Base-by-base conservation (phyloP, 1,284 basidiomycete species). In the Rugosomyces carneus region DNA sequence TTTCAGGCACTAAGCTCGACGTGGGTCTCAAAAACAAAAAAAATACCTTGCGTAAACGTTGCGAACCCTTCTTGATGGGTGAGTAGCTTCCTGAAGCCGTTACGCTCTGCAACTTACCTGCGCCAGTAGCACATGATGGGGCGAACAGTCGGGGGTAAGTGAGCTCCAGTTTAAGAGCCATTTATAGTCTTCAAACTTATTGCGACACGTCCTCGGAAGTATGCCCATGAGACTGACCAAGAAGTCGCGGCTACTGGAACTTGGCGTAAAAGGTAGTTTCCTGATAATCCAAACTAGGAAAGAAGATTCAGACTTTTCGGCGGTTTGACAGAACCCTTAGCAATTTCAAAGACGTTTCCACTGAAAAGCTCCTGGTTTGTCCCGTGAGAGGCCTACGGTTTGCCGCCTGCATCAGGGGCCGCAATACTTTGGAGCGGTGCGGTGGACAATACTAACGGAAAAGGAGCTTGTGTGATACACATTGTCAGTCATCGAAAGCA, bases 41-140 rank as follows among this genome's bases (percentile, higher is more conserved):
- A 23, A 4, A 23, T 57, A 75, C 75, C 48, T 59, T 57, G 57
- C 72, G 54, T 76, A 78, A 32, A 71, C 61, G 55, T 79, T 76
- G 44, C 69, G 68, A 43, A 78, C 76, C 57, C 76, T 78, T 53
- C 20, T 46, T 36, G 2, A 16, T 23, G 11, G 19, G 34, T 48
- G 9, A 46, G 45, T 16, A 20, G 34, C 42, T 32, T 53, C 40
- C 23, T 37, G 36, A 19, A 23, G 15, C 34, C 16, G 21, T 36
- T n/a, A 24, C 27, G 37, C 32, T 37, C 47, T 50, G 32, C 42
- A 54, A 57, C 72, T 66, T 51, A 67, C 66, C 61, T 57, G 42
- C 71, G 71, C 61, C 64, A 73, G 52, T 69, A 71, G 60, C 71
- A 73, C 71, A 73, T 73, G 34, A 21, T 48, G 52, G 55, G 58